Evolutionary conservation across 331 rosid species (phyloP).

Genomic region (Malus hybrid): DNA sequence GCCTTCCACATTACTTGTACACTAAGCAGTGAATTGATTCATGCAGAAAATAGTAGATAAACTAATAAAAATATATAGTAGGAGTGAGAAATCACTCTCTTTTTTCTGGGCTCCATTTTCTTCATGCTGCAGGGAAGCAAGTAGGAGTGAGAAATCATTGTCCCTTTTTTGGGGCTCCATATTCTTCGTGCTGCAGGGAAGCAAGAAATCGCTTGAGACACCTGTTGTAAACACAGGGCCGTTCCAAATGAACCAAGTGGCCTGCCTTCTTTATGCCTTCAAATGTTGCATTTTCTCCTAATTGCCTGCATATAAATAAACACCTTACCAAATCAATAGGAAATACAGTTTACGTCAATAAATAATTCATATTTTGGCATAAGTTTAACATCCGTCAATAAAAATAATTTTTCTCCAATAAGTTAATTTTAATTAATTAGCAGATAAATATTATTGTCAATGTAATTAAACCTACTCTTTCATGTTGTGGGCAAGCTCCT

Average conservation of each 20-base stretch:
- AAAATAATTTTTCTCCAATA: background rate
- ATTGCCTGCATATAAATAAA: conserved; percentile 24
- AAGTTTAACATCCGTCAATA: too few species aligned
- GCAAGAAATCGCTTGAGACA: conserved; percentile 46
- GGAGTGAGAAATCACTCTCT: too few species aligned
- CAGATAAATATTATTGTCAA: too few species aligned
- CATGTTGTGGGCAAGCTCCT: conserved; percentile 70
- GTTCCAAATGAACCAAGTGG: conserved; percentile 67
- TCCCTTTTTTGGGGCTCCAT: background rate
- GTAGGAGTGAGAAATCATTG: background rate
- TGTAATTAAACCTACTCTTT: conserved; percentile 39
- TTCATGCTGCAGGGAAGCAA: too few species aligned
- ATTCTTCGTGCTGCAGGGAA: conserved; percentile 24
- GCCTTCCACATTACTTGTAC: background rate
- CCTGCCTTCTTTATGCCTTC: conserved; percentile 63
- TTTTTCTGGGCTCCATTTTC: too few species aligned
- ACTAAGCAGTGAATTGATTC: background rate
- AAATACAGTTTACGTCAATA: too few species aligned
- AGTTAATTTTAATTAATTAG: background rate
- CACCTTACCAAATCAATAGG: background rate
- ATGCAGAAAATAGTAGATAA: background rate
- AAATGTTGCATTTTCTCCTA: conserved; percentile 46
- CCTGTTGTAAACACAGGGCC: conserved; percentile 68
- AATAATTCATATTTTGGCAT: too few species aligned
- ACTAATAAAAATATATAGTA: background rate